These are phyloP conservation scores for Psilocybe cubensis DNA, from an alignment of 768 basidiomycete species.

Conservation along the genomic window DNA sequence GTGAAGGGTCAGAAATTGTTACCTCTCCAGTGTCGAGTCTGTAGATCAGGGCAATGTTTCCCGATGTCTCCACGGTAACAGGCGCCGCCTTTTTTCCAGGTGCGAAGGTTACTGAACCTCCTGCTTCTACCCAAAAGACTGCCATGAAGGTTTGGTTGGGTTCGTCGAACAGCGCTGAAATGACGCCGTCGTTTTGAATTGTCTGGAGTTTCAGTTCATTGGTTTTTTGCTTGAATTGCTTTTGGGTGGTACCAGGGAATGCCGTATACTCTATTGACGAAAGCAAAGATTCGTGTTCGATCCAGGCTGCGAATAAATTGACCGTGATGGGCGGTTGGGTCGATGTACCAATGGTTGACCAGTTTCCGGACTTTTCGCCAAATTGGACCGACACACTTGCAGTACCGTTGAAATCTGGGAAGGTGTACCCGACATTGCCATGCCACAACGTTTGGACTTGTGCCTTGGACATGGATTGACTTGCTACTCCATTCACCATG, in stretches of 20 bases:
- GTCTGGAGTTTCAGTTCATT: conserved; percentile 32
- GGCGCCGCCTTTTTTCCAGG: conserved; percentile 21
- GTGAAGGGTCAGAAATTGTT: conserved; percentile 70
- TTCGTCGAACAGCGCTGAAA: conserved; percentile 56
- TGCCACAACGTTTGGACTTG: conserved; percentile 58
- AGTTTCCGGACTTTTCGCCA: conserved; percentile 57
- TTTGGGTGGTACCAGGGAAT: conserved; percentile 51
- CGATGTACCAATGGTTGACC: conserved; percentile 67
- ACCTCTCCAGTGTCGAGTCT: conserved; percentile 43
- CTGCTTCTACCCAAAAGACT: conserved; percentile 59
- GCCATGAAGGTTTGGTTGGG: conserved; percentile 43
- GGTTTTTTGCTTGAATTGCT: conserved; percentile 43
- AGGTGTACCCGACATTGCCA: conserved; percentile 63
- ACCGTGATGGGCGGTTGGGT: conserved; percentile 58
- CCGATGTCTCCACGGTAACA: conserved; percentile 40
- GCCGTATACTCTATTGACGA: conserved; percentile 53
- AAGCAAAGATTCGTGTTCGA: conserved; percentile 42
- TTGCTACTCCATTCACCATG: conserved; percentile 40
- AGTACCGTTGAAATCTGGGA: conserved; percentile 37
- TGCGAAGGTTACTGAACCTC: conserved; percentile 45
- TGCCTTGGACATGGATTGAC: conserved; percentile 9
- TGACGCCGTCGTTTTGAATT: conserved; percentile 47
- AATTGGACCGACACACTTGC: conserved; percentile 42
- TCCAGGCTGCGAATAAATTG: conserved; percentile 67
- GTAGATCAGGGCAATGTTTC: conserved; percentile 49